These are phyloP conservation scores for Coprinopsis cinerea DNA, from an alignment of 768 basidiomycete genomes.

Conservation along the genomic window DNA sequence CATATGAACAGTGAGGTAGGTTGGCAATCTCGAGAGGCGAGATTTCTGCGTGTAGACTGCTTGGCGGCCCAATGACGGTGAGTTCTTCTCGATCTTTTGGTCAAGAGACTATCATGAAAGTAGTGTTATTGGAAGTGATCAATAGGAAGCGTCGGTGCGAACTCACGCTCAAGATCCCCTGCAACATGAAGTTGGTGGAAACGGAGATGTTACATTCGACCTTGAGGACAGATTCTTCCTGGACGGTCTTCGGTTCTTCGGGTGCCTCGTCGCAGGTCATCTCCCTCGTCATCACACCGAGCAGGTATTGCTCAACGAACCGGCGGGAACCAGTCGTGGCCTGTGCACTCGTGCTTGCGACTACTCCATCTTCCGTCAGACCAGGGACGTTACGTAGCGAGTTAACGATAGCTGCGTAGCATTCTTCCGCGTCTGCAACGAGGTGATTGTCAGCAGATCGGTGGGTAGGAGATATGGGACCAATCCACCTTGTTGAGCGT, in stretches of 20 bases:
- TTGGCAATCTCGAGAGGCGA: slow-evolving; percentile 76
- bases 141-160: background rate
- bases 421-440: slow-evolving; percentile 78
- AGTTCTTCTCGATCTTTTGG: slow-evolving; percentile 81
- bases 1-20: slow-evolving; percentile 88
- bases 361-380: slow-evolving; percentile 28
- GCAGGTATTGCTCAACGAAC: slow-evolving; percentile 79
- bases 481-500: slow-evolving; percentile 78
- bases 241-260: slow-evolving; percentile 63
- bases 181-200: slow-evolving; percentile 82
- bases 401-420: slow-evolving; percentile 71
- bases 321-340: slow-evolving; percentile 33
- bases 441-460: background rate
- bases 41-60: slow-evolving; percentile 79
- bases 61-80: slow-evolving; percentile 70
- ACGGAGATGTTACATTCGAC: slow-evolving; percentile 89
- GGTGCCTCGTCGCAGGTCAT: slow-evolving; percentile 77
- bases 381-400: slow-evolving; percentile 69
- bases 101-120: slow-evolving; percentile 60
- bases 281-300: slow-evolving; percentile 74
- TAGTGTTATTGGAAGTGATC: background rate
- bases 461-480: slow-evolving; percentile 21
- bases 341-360: slow-evolving; percentile 20
- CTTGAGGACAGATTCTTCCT: slow-evolving; percentile 74
- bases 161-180: slow-evolving; percentile 74